Base-by-base conservation (phyloP, 768 basidiomycete genomes). In the Daedalea quercina region DNA sequence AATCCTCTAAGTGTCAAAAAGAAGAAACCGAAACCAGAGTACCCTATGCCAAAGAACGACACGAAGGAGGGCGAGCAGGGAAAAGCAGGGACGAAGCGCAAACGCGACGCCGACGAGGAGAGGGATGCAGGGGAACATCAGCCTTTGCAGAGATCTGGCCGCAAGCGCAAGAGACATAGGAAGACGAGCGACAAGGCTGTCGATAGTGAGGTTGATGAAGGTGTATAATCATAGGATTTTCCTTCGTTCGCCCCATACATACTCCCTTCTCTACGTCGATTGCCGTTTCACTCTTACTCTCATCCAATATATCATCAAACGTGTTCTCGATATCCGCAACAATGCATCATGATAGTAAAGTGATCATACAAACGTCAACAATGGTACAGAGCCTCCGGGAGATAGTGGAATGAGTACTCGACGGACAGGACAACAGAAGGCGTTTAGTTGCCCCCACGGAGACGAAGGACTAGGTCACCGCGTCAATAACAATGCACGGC, bases 1-100 rank as follows among this genome's bases (percentile, higher is more conserved):
- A 98, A 97, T 70, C 92, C 95, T 8, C 77, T 97, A 2, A 94
- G 91, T 54, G 73, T 94, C 43, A 94, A 92, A 76, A 96, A 93
- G 76, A 94, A 90, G 68, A 81, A 80, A 61, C 45, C 59, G 3
- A 60, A 65, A 22, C 26, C 57, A 6, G 53, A 54, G 1, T 37
- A 28, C 3, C 23, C 48, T 4, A 15, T 26, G 13, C 22, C 42
- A 3, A 24, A 45, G 17, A 26, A 33, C 13, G 23, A 40, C 19
- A 20, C 47, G 48, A 50, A 44, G 20, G 50, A 48, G 33, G 37
- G 41, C 11, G 1, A 24, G 37, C 49, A 60, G 31, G 53, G 48
- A 26, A 51, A 62, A 46, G 59, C 44, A 6, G 62, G 66, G 17
- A 50, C 50, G 22, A 71, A 72, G 52, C 60, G 69, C 24, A 68